Evolutionary conservation across 176 grass and related monocot species (phyloP).

Genomic region (Aegilops bicornis): DNA sequence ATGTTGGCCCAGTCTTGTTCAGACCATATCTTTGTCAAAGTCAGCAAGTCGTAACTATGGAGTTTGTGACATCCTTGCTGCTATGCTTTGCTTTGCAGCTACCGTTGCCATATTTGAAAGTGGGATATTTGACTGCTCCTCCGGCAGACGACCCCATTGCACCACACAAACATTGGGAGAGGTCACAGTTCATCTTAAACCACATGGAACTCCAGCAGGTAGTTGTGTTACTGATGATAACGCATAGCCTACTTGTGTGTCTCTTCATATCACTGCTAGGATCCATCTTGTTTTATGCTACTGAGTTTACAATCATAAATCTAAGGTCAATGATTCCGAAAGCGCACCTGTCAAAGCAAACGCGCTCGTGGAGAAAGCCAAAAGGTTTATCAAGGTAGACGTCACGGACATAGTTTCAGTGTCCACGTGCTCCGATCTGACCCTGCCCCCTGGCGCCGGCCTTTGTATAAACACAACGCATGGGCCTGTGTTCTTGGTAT

Average conservation of each 20-base stretch:
- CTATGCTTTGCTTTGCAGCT: slow-evolving; percentile 32
- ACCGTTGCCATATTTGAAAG: slow-evolving; percentile 79
- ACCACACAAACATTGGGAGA: slow-evolving; percentile 80
- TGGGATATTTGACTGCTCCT: slow-evolving; percentile 70
- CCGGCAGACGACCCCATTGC: slow-evolving; percentile 57
- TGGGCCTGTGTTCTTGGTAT: slow-evolving; percentile 62
- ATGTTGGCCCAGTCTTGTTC: not conserved
- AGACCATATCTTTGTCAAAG: not conserved
- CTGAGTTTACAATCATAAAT: not conserved
- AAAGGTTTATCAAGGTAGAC: slow-evolving; percentile 55
- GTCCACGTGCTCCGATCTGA: slow-evolving; percentile 58
- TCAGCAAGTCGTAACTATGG: not conserved
- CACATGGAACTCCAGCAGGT: slow-evolving; percentile 71
- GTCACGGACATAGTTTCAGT: slow-evolving; percentile 60
- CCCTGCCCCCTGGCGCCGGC: slow-evolving; percentile 65
- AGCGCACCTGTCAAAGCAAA: slow-evolving; percentile 22
- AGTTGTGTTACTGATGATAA: slow-evolving; percentile 20
- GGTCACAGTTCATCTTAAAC: slow-evolving; percentile 71
- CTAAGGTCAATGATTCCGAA: slow-evolving; percentile 55
- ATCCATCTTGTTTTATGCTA: not conserved
- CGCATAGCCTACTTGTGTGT: not conserved
- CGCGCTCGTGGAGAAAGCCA: slow-evolving; percentile 37
- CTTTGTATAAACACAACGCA: slow-evolving; percentile 68
- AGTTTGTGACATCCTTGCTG: slow-evolving; percentile 1
- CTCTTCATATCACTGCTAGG: not conserved